Conservation (phyloP, 768 basidiomycete species). For the Epithele typhae region DNA sequence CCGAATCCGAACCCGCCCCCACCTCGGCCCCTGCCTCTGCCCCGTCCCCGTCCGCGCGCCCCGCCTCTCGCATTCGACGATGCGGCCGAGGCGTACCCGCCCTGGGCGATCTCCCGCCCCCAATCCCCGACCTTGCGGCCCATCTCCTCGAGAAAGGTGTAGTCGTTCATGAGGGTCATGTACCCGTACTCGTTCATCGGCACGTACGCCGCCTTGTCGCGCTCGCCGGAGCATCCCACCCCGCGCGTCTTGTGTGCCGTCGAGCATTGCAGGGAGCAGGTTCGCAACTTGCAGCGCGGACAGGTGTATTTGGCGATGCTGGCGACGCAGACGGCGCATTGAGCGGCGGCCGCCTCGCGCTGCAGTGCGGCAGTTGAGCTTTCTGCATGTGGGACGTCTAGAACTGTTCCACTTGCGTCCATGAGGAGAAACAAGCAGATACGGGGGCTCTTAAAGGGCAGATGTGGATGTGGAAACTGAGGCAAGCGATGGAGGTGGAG, state of each 20-base stretch:
- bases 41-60: constrained; percentile 25
- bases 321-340: constrained; percentile 51
- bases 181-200: constrained; percentile 82
- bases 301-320: constrained; percentile 67
- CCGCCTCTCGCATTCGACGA: constrained; percentile 19
- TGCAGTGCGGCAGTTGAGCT: constrained; percentile 16
- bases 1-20: constrained; percentile 6
- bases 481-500: no score
- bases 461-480: no score
- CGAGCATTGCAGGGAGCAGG: constrained; percentile 73
- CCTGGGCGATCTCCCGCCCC: constrained; percentile 64
- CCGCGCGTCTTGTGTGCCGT: constrained; percentile 54
- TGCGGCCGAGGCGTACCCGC: constrained; percentile 42
- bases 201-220: constrained; percentile 69
- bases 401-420: background rate
- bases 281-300: constrained; percentile 65
- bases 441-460: no score
- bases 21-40: constrained; percentile 28
- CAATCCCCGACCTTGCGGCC: constrained; percentile 70
- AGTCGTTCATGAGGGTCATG: constrained; percentile 89
- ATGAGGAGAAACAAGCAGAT: background rate
- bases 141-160: constrained; percentile 79
- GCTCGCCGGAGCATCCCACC: constrained; percentile 63
- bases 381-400: background rate
- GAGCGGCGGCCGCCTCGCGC: constrained; percentile 22